Percentiles rank a stretch among this genome's conserved stretches.
Evolutionary conservation across 768 basidiomycete species (phyloP).

Genomic region (Termitomyces sp.): DNA sequence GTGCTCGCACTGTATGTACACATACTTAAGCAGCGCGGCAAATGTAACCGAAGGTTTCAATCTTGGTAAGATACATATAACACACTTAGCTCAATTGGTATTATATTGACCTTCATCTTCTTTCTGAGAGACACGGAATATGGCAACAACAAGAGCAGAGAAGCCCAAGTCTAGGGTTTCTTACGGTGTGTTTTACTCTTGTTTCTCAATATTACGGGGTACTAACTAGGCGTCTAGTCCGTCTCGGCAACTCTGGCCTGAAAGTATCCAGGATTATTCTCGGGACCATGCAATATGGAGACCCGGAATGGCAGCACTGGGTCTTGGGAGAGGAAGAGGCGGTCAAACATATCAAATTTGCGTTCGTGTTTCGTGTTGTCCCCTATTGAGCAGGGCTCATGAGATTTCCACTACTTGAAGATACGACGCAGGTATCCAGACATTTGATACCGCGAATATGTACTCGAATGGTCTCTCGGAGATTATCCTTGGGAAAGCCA

Average conservation of each 20-base stretch:
- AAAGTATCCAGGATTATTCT: background rate
- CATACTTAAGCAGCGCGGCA: too few relatives aligned
- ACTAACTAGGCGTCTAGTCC: background rate
- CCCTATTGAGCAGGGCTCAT: background rate
- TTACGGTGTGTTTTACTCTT: background rate
- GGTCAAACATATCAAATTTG: background rate
- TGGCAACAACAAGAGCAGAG: background rate
- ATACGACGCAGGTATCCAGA: background rate
- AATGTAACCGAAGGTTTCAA: background rate
- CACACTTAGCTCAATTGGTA: too few relatives aligned
- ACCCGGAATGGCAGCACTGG: background rate
- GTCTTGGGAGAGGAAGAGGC: background rate
- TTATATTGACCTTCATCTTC: background rate
- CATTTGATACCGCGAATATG: background rate
- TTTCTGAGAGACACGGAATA: background rate
- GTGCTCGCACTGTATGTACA: background rate
- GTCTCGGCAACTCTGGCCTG: background rate
- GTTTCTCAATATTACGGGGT: background rate
- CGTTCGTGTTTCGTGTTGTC: background rate
- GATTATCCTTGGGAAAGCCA: background rate
- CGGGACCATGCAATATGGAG: background rate
- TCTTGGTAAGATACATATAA: background rate
- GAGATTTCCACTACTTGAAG: background rate
- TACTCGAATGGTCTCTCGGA: background rate
- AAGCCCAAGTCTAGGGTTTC: background rate